These are phyloP conservation scores for Sugiyamaella chiloensis DNA, from an alignment of 805 yeast genomes.

Conservation along the genomic window DNA sequence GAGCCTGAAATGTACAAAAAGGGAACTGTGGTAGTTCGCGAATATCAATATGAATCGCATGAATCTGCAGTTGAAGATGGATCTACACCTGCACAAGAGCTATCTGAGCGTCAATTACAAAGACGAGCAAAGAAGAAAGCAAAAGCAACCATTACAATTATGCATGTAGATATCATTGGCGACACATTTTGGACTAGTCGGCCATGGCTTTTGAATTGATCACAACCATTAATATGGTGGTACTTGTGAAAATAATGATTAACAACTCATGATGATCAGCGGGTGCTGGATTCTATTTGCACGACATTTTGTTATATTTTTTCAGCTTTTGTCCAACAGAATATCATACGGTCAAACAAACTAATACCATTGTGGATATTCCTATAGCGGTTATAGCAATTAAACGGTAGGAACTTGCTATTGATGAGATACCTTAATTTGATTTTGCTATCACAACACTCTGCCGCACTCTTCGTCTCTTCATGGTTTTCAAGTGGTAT, in stretches of 20 bases:
- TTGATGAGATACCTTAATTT: neutral
- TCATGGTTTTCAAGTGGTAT: slow-evolving; percentile 27
- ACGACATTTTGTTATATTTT: too few species aligned
- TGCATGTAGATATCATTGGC: slow-evolving; percentile 61
- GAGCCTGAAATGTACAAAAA: slow-evolving; percentile 86
- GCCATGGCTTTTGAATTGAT: slow-evolving; percentile 32
- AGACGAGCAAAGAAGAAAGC: slow-evolving; percentile 47
- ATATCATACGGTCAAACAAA: too few species aligned
- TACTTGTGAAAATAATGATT: too few species aligned
- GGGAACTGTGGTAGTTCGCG: slow-evolving; percentile 66
- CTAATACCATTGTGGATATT: too few species aligned
- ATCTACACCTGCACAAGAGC: slow-evolving; percentile 1
- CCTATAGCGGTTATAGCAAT: too few species aligned
- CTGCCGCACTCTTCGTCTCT: slow-evolving; percentile 3
- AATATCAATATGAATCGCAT: slow-evolving; percentile 31
- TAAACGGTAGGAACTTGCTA: neutral
- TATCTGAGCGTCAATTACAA: slow-evolving; percentile 47
- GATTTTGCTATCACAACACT: neutral
- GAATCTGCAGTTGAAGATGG: slow-evolving; percentile 14
- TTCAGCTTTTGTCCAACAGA: too few species aligned
- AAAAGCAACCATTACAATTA: slow-evolving; percentile 44
- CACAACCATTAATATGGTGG: neutral
- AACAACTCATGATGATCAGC: too few species aligned
- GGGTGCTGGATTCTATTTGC: too few species aligned
- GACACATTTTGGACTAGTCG: slow-evolving; percentile 60